A percentile compares a stretch with the other conserved stretches of the same genome.
These are phyloP conservation scores for Metarhizium sp. DNA, from an alignment of 2,329 filamentous ascomycete species.

Conservation along the genomic window DNA sequence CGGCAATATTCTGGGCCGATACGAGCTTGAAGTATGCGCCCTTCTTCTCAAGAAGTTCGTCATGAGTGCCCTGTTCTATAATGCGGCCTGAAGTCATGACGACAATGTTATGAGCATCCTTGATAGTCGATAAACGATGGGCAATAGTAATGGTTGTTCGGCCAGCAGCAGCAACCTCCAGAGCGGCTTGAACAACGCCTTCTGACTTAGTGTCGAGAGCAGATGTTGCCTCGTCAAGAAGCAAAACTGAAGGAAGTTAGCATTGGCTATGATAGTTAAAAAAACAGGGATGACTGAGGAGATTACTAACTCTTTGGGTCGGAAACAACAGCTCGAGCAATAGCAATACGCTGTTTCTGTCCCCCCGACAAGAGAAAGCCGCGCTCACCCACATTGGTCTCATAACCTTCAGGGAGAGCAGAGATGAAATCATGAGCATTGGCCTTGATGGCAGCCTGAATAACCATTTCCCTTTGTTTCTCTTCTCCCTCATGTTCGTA, in stretches of 20 bases:
- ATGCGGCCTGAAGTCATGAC: constrained; percentile 83
- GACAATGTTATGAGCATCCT: constrained; percentile 88
- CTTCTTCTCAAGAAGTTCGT: constrained; percentile 59
- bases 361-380: constrained; percentile 89
- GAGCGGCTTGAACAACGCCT: constrained; percentile 83
- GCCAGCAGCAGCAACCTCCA: constrained; percentile 76
- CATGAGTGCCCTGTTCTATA: constrained; percentile 84
- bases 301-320: constrained; percentile 61
- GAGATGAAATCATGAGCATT: constrained; percentile 92
- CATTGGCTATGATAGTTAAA: neutral
- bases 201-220: constrained; percentile 92
- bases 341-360: constrained; percentile 94
- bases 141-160: constrained; percentile 95
- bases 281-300: neutral
- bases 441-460: constrained; percentile 77
- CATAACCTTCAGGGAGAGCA: constrained; percentile 74
- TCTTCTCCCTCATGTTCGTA: constrained; percentile 59
- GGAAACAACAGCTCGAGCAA: constrained; percentile 81
- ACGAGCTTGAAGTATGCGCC: constrained; percentile 80
- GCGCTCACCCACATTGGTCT: constrained; percentile 91
- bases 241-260: constrained; percentile 44
- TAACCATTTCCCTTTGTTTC: constrained; percentile 59
- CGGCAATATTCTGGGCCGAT: constrained; percentile 74
- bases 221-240: constrained; percentile 92
- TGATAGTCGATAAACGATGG: constrained; percentile 90